phyloP scores from a whole-genome alignment of 257 asterid species.

The Dorcoceras hygrometricum region DNA sequence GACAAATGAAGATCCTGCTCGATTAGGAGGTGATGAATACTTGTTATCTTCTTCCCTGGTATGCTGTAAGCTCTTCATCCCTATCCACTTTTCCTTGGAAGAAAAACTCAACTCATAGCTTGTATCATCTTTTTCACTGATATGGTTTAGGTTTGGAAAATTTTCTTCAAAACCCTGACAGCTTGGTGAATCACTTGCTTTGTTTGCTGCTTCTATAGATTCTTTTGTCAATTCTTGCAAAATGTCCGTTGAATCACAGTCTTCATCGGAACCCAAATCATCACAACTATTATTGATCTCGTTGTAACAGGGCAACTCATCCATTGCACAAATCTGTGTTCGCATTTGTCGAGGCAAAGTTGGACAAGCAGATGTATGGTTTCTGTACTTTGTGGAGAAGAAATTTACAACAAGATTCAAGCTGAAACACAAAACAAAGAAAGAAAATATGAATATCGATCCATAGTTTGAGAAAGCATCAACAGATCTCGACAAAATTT shows the following conservation, averaged over 20 bases:
- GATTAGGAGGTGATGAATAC: constrained; percentile 16
- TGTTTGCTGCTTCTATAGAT: constrained; percentile 11
- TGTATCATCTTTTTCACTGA: constrained; percentile 21
- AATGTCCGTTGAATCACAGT: constrained; percentile 19
- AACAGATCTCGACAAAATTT: neutral
- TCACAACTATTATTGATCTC: constrained; percentile 23
- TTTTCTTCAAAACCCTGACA: constrained; percentile 20
- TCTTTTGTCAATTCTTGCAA: constrained; percentile 22
- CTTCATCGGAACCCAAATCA: constrained; percentile 30
- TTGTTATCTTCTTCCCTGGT: constrained; percentile 2
- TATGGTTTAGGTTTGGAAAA: constrained; percentile 12
- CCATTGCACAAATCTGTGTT: constrained; percentile 56
- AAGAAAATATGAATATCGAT: neutral
- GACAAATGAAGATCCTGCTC: constrained; percentile 11
- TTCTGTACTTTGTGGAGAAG: constrained; percentile 84
- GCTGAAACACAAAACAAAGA: constrained; percentile 36
- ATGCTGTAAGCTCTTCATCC: constrained; percentile 6
- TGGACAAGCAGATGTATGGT: constrained; percentile 52
- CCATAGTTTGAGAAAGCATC: neutral
- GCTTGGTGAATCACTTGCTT: constrained; percentile 14
- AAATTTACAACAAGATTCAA: constrained; percentile 73
- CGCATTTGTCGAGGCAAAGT: constrained; percentile 50
- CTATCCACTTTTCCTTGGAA: neutral
- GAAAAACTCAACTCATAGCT: neutral
- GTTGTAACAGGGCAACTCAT: constrained; percentile 77